Conservation (phyloP, 1,284 basidiomycete genomes). For the Rhizoctonia solani region DNA sequence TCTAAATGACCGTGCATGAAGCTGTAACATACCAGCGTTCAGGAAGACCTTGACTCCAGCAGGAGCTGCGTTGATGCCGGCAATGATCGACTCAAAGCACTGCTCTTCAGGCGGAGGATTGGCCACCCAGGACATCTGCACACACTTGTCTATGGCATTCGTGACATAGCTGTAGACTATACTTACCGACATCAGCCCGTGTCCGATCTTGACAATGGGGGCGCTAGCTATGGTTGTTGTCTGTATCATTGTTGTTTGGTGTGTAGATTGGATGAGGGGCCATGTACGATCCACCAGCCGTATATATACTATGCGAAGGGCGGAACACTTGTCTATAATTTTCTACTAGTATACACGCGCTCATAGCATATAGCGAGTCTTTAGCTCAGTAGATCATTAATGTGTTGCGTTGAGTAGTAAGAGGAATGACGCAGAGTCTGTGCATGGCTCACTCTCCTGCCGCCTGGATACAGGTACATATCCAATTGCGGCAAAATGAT, state of each 20-base stretch:
- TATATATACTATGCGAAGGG: no score
- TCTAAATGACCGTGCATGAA: not conserved
- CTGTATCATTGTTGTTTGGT: not conserved
- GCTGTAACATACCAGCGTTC: constrained; percentile 34
- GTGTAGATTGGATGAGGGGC: no score
- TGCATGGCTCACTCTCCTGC: no score
- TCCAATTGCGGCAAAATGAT: no score
- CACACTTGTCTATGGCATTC: not conserved
- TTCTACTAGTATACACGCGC: no score
- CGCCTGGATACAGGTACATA: no score
- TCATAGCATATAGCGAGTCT: no score
- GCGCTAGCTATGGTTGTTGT: constrained; percentile 20
- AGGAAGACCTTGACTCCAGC: constrained; percentile 35
- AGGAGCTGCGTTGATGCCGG: constrained; percentile 34
- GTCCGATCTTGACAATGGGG: constrained; percentile 34
- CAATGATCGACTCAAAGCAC: constrained; percentile 37
- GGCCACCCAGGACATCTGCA: constrained; percentile 36
- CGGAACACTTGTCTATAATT: no score
- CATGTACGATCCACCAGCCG: no score
- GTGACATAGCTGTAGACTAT: not conserved
- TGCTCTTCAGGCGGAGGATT: constrained; percentile 36
- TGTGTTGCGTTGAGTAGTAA: no score
- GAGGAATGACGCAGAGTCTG: no score
- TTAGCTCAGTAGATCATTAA: no score
- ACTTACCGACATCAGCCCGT: constrained; percentile 32